A percentile compares a stretch with the other conserved stretches of the same genome.
These are phyloP conservation scores for Lipomyces sp. DNA, from an alignment of 805 yeast species.

Conservation along the genomic window DNA sequence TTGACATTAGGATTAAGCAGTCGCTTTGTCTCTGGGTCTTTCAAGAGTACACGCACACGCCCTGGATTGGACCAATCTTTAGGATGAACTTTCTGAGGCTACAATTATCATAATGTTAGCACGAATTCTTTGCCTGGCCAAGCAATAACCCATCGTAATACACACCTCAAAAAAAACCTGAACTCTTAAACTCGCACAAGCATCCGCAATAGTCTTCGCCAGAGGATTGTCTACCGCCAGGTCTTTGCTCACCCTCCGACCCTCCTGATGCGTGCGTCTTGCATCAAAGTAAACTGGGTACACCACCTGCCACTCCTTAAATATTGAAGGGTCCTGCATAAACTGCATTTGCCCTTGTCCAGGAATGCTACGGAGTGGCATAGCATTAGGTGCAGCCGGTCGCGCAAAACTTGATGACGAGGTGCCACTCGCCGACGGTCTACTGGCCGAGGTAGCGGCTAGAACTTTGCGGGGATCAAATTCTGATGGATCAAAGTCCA, in stretches of 20 bases:
- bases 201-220: slow-evolving; percentile 81
- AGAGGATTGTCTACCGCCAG: slow-evolving; percentile 84
- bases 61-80: slow-evolving; percentile 98
- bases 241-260: slow-evolving; percentile 75
- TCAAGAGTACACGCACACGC: slow-evolving; percentile 78
- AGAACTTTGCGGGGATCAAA: slow-evolving; percentile 64
- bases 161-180: slow-evolving; percentile 47
- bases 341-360: slow-evolving; percentile 42
- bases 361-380: neutral
- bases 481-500: slow-evolving; percentile 93
- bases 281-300: slow-evolving; percentile 94
- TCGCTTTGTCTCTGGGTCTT: slow-evolving; percentile 54
- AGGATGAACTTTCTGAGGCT: slow-evolving; percentile 88
- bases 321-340: slow-evolving; percentile 55
- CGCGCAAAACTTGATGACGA: neutral
- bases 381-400: neutral
- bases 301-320: slow-evolving; percentile 70
- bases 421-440: slow-evolving; percentile 42
- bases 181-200: slow-evolving; percentile 51
- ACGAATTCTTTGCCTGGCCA: neutral
- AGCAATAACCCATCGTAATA: neutral
- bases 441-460: slow-evolving; percentile 35
- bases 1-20: slow-evolving; percentile 42
- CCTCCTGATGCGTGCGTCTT: slow-evolving; percentile 73
- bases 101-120: slow-evolving; percentile 41